Percentiles rank a stretch among this genome's conserved stretches.
These are phyloP conservation scores for Penicillium sp. DNA, from an alignment of 2,329 filamentous ascomycete species.

Conservation along the genomic window DNA sequence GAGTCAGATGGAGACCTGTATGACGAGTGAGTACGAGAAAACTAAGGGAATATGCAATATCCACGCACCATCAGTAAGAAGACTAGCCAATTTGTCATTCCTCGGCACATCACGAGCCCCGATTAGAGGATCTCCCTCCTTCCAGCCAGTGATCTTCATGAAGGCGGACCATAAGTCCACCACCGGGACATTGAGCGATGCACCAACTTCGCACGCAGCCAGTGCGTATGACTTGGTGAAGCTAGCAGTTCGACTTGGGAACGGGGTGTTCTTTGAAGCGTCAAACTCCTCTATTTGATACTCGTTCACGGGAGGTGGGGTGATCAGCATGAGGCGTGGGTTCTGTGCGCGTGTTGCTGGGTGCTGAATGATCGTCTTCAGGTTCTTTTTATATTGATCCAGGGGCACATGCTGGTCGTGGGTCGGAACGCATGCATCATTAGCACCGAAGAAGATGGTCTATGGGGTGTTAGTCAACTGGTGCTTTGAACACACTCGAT, in stretches of 20 bases:
- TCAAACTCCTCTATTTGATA: constrained; percentile 58
- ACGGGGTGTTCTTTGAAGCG: constrained; percentile 45
- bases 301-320: constrained; percentile 80
- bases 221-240: constrained; percentile 62
- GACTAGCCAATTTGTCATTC: constrained; percentile 53
- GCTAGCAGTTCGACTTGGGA: constrained; percentile 57
- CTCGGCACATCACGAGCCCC: constrained; percentile 58
- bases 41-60: background rate
- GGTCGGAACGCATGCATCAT: constrained; percentile 73
- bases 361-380: constrained; percentile 70
- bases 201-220: constrained; percentile 63
- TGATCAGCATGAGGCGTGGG: constrained; percentile 70
- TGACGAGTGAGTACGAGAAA: constrained; percentile 5
- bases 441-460: constrained; percentile 83
- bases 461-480: constrained; percentile 32
- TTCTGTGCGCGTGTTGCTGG: constrained; percentile 66
- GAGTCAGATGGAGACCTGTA: constrained; percentile 57
- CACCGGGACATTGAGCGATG: constrained; percentile 56
- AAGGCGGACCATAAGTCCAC: constrained; percentile 78
- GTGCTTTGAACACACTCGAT: background rate
- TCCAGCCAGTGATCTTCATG: constrained; percentile 62
- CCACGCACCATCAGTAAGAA: constrained; percentile 56
- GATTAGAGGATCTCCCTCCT: constrained; percentile 48
- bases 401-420: constrained; percentile 74
- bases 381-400: constrained; percentile 70